Evolutionary conservation across 2,329 filamentous ascomycete species (phyloP).

Genomic region (Aureobasidium sp.): DNA sequence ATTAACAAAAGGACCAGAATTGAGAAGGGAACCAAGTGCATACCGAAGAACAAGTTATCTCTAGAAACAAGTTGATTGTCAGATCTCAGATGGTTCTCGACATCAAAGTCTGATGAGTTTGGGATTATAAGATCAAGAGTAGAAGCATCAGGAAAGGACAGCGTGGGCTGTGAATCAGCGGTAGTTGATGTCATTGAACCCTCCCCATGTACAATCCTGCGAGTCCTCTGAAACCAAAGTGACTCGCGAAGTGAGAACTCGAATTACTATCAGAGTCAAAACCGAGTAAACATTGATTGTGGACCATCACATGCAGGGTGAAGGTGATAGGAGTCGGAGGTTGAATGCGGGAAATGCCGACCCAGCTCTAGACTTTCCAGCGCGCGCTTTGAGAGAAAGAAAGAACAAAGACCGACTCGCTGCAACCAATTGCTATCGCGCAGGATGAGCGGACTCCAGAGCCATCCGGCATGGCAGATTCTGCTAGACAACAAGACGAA

Average conservation of each 20-base stretch:
- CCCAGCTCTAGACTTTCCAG: background rate
- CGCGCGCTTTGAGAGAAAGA: background rate
- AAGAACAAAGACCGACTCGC: conserved; percentile 1
- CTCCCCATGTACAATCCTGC: background rate
- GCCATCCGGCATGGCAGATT: conserved; percentile 64
- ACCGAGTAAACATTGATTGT: background rate
- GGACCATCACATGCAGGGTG: conserved; percentile 5
- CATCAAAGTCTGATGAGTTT: conserved; percentile 29
- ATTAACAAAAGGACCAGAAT: background rate
- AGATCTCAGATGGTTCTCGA: conserved; percentile 37
- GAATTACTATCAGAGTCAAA: background rate
- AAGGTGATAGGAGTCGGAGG: background rate
- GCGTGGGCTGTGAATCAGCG: conserved; percentile 30
- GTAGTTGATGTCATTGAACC: conserved; percentile 1
- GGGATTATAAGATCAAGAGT: conserved; percentile 27
- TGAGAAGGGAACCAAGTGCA: conserved; percentile 25
- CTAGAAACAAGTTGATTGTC: conserved; percentile 37
- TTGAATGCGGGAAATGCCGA: background rate
- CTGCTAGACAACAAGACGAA: conserved; percentile 68
- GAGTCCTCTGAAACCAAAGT: background rate
- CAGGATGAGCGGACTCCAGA: conserved; percentile 9
- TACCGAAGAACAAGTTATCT: conserved; percentile 66
- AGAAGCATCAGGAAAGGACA: conserved; percentile 19
- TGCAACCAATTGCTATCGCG: background rate
- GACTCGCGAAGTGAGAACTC: background rate